Percentiles rank a stretch among this genome's conserved stretches.
Conservation (phyloP, 2,329 filamentous ascomycete genomes). For the Diaporthe helianthi region DNA sequence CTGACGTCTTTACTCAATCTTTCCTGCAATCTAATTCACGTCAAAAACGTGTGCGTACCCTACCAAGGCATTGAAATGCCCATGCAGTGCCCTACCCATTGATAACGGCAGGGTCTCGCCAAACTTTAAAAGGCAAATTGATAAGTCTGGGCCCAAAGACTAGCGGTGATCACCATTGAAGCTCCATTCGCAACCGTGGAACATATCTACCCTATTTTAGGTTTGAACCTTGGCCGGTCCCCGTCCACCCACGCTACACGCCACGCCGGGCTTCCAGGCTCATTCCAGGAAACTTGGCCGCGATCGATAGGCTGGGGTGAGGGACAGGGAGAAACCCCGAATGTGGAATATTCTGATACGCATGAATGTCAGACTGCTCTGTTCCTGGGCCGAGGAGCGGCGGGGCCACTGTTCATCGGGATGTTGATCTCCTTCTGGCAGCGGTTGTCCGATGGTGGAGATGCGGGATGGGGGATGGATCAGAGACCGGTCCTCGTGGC, state of each 20-base stretch:
- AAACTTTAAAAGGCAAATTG: neutral
- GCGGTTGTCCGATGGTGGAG: neutral
- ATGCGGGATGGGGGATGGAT: conserved; percentile 2
- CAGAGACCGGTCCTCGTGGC: neutral
- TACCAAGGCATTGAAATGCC: neutral
- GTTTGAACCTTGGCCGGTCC: conserved; percentile 2
- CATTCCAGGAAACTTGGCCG: conserved; percentile 10
- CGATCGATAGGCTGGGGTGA: neutral
- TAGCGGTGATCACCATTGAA: neutral
- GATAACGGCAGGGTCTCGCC: neutral
- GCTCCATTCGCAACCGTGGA: neutral
- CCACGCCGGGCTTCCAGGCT: conserved; percentile 11
- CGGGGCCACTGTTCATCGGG: neutral
- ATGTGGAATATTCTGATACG: neutral
- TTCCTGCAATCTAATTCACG: neutral
- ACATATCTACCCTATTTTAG: neutral
- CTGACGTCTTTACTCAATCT: neutral
- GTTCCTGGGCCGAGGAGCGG: neutral
- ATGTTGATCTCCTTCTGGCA: neutral
- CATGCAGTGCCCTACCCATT: neutral
- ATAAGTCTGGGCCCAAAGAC: neutral
- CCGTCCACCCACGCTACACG: neutral
- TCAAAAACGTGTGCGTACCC: neutral
- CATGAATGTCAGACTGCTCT: neutral
- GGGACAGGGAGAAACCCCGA: neutral